Conservation (phyloP, 768 basidiomycete genomes). For the Tylopilus subfusipes region DNA sequence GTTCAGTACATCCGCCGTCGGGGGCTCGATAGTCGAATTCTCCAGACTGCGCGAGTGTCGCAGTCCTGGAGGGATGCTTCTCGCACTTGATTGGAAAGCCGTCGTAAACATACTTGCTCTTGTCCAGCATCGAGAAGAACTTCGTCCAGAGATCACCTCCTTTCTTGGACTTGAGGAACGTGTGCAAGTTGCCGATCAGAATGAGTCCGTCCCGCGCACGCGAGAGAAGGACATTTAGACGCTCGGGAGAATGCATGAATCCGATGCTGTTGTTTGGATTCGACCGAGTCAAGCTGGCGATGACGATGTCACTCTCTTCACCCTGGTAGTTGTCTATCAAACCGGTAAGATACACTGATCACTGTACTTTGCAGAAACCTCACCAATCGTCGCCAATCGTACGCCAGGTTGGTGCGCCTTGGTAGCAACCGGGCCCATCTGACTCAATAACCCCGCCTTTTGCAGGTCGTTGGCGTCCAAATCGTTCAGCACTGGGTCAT, state of each 20-base stretch:
- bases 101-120: constrained; percentile 46
- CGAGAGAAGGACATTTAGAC: constrained; percentile 71
- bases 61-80: constrained; percentile 44
- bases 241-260: constrained; percentile 68
- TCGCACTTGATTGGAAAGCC: constrained; percentile 62
- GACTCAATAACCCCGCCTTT: constrained; percentile 50
- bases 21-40: constrained; percentile 56
- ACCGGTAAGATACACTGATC: background rate
- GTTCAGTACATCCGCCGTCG: constrained; percentile 60
- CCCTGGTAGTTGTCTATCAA: constrained; percentile 70
- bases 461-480: constrained; percentile 59
- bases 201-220: constrained; percentile 64
- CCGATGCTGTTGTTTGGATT: constrained; percentile 57
- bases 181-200: constrained; percentile 63
- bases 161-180: constrained; percentile 53
- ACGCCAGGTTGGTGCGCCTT: constrained; percentile 41
- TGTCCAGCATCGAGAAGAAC: constrained; percentile 44
- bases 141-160: constrained; percentile 50
- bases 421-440: constrained; percentile 31
- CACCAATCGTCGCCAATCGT: constrained; percentile 67
- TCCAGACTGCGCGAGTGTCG: constrained; percentile 34
- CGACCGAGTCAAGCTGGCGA: constrained; percentile 59
- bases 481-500: constrained; percentile 62
- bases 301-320: constrained; percentile 68
- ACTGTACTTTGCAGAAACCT: background rate